Conservation (phyloP, 257 asterid species). For the Penstemon barbatus region DNA sequence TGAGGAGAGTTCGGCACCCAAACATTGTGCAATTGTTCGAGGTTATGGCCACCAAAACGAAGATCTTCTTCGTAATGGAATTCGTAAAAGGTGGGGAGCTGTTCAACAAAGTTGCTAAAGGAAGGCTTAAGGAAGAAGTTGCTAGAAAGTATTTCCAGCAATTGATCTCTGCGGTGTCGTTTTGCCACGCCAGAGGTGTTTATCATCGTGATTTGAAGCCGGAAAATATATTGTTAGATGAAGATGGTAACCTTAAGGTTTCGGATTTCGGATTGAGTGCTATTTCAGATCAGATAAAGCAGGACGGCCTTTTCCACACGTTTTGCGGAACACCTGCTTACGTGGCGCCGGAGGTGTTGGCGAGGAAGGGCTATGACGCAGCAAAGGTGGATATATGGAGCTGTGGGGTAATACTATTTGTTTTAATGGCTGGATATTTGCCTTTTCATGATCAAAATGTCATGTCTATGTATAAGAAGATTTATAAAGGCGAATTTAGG, state of each 20-base stretch:
- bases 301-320: conserved; percentile 87
- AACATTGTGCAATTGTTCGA: conserved; percentile 86
- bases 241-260: conserved; percentile 79
- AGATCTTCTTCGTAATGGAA: conserved; percentile 89
- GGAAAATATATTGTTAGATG: conserved; percentile 78
- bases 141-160: conserved; percentile 86
- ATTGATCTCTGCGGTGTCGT: conserved; percentile 77
- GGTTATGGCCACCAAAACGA: conserved; percentile 92
- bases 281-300: conserved; percentile 86
- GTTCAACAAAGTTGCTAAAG: conserved; percentile 86
- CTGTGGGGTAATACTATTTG: conserved; percentile 88
- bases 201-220: conserved; percentile 91
- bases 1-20: conserved; percentile 90
- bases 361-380: conserved; percentile 83
- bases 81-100: conserved; percentile 91
- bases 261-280: conserved; percentile 93
- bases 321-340: conserved; percentile 95
- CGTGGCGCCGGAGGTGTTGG: conserved; percentile 93
- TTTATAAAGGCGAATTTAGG: conserved; percentile 83
- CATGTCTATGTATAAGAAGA: conserved; percentile 93
- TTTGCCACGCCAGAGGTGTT: conserved; percentile 94
- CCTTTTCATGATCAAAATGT: conserved; percentile 89
- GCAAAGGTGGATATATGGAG: conserved; percentile 95
- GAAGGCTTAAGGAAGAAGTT: conserved; percentile 77
- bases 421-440: conserved; percentile 85